These are phyloP conservation scores for Recurvomyces mirabilis DNA, from an alignment of 495 filamentous ascomycete genomes.

Conservation along the genomic window DNA sequence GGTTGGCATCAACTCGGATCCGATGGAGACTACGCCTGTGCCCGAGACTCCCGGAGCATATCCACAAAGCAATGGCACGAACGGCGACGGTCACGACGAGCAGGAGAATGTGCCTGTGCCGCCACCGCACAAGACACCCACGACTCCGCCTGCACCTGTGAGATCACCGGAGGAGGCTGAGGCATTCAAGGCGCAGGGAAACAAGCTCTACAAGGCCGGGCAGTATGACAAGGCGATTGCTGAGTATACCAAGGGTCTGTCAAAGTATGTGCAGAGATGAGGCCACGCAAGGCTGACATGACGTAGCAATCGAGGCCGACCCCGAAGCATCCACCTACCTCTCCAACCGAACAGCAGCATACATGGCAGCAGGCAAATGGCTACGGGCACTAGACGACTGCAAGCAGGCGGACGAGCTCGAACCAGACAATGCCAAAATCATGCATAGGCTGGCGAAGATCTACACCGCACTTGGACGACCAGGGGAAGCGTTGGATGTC, in stretches of 20 bases:
- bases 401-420: conserved; percentile 63
- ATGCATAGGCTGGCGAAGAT: conserved; percentile 80
- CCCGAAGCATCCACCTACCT: conserved; percentile 77
- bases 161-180: conserved; percentile 59
- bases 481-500: conserved; percentile 75
- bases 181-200: conserved; percentile 79
- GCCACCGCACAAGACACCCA: conserved; percentile 64
- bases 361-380: conserved; percentile 72
- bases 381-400: conserved; percentile 75
- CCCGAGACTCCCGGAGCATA: conserved; percentile 22
- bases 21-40: conserved; percentile 26
- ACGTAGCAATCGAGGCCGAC: conserved; percentile 66
- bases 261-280: too few relatives aligned
- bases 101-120: conserved; percentile 54
- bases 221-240: conserved; percentile 76
- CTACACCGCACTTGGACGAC: conserved; percentile 72
- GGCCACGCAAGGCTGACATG: background rate
- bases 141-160: conserved; percentile 42
- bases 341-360: conserved; percentile 88
- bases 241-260: conserved; percentile 84
- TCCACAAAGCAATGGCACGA: conserved; percentile 36
- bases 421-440: conserved; percentile 74
- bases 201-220: conserved; percentile 89
- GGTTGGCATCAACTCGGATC: conserved; percentile 33
- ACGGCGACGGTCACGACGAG: conserved; percentile 39